Conservation (phyloP, 352 stramenopile genomes). For the Nothophytophthora sp. region DNA sequence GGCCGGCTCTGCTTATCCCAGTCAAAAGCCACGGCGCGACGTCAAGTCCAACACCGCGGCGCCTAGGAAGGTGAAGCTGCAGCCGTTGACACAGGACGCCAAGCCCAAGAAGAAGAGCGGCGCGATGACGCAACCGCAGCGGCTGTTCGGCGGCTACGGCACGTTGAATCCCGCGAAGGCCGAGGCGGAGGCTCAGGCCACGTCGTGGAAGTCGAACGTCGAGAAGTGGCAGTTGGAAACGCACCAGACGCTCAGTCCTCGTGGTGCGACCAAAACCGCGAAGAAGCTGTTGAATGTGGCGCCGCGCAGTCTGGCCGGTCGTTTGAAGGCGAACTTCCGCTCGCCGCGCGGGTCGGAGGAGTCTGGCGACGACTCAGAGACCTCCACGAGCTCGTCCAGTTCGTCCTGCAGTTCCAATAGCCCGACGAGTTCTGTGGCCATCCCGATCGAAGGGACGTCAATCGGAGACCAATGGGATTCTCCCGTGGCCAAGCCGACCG, state of each 20-base stretch:
- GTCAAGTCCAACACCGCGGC: slow-evolving; percentile 8
- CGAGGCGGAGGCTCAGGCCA: slow-evolving; percentile 11
- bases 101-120: slow-evolving; percentile 20
- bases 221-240: slow-evolving; percentile 42
- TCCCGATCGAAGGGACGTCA: slow-evolving; percentile 17
- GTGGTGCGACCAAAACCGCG: slow-evolving; percentile 21
- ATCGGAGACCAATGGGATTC: slow-evolving; percentile 15
- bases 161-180: slow-evolving; percentile 19
- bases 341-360: slow-evolving; percentile 20
- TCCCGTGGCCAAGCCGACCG: slow-evolving; percentile 7
- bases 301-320: background rate
- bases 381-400: slow-evolving; percentile 36
- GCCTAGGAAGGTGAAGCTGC: slow-evolving; percentile 19
- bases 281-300: slow-evolving; percentile 25
- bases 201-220: slow-evolving; percentile 46
- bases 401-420: slow-evolving; percentile 28
- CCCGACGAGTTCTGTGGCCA: slow-evolving; percentile 7
- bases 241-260: slow-evolving; percentile 31
- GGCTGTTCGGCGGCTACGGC: slow-evolving; percentile 22
- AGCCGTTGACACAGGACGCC: slow-evolving; percentile 12
- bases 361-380: slow-evolving; percentile 46
- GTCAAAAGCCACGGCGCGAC: slow-evolving; percentile 15
- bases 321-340: slow-evolving; percentile 6
- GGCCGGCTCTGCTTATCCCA: slow-evolving; percentile 1
- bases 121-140: slow-evolving; percentile 15